Conservation (phyloP, 768 basidiomycete species). For the Steccherinum ochraceum region DNA sequence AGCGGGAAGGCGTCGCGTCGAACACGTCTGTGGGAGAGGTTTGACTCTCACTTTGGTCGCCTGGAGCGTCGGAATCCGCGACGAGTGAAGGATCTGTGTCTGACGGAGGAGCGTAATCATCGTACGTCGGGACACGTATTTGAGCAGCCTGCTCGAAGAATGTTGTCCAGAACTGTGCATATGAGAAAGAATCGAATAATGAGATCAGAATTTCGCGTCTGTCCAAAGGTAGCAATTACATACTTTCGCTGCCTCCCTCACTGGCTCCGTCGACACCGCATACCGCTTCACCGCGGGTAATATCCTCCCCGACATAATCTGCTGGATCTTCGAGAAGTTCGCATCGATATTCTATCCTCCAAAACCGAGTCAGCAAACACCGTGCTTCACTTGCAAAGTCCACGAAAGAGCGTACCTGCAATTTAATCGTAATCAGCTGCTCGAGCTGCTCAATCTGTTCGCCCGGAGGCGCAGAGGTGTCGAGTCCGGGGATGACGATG, state of each 20-base stretch:
- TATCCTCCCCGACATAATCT: slow-evolving; percentile 71
- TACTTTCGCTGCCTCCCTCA: slow-evolving; percentile 87
- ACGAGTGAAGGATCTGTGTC: slow-evolving; percentile 21
- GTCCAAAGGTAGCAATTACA: slow-evolving; percentile 12
- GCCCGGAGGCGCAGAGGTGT: slow-evolving; percentile 56
- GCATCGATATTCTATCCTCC: slow-evolving; percentile 76
- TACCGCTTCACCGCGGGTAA: slow-evolving; percentile 89
- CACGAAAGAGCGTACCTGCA: slow-evolving; percentile 52
- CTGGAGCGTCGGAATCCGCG: slow-evolving; percentile 9
- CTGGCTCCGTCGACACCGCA: slow-evolving; percentile 80
- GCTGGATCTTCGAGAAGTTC: slow-evolving; percentile 87
- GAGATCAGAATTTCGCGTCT: not conserved
- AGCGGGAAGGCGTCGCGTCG: not conserved
- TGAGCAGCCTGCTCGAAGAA: slow-evolving; percentile 95
- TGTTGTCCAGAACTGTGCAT: slow-evolving; percentile 83
- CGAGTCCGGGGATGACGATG: slow-evolving; percentile 68
- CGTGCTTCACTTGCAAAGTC: not conserved
- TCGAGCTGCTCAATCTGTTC: slow-evolving; percentile 95
- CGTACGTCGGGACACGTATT: slow-evolving; percentile 71
- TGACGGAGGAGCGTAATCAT: slow-evolving; percentile 43
- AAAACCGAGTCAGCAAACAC: not conserved
- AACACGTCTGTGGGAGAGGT: not conserved
- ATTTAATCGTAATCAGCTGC: slow-evolving; percentile 86
- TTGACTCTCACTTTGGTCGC: slow-evolving; percentile 7
- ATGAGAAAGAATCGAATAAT: not conserved